Evolutionary conservation across 768 basidiomycete species (phyloP).

Genomic region (Suillus ampliporus): DNA sequence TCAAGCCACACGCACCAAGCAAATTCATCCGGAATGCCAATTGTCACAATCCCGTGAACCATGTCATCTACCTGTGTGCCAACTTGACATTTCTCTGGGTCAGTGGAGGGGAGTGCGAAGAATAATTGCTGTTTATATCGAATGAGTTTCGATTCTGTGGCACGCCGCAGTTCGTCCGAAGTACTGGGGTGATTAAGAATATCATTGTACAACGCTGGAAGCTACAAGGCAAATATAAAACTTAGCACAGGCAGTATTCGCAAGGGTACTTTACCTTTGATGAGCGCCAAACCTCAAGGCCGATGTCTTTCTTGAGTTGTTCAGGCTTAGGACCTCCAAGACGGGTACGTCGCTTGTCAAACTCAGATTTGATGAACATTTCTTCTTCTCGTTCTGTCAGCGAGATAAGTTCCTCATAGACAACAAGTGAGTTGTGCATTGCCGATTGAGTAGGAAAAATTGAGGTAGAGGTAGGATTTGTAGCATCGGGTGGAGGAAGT

Average conservation of each 20-base stretch:
- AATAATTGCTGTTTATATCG: constrained; percentile 66
- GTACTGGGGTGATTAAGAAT: constrained; percentile 84
- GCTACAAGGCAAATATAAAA: constrained; percentile 42
- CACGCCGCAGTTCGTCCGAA: constrained; percentile 77
- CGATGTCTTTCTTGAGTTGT: constrained; percentile 65
- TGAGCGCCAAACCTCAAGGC: constrained; percentile 61
- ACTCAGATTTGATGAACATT: constrained; percentile 61
- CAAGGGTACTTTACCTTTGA: constrained; percentile 56
- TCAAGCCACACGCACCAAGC: constrained; percentile 87
- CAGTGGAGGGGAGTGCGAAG: constrained; percentile 56
- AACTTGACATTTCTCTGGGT: constrained; percentile 50
- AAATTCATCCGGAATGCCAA: constrained; percentile 76
- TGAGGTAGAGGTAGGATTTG: constrained; percentile 69
- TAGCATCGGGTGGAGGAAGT: constrained; percentile 78
- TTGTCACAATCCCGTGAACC: constrained; percentile 74
- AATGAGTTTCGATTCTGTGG: constrained; percentile 78
- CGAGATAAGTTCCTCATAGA: constrained; percentile 72
- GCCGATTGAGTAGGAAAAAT: constrained; percentile 62
- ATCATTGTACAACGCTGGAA: constrained; percentile 77
- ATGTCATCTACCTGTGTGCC: constrained; percentile 73
- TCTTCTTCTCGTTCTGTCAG: constrained; percentile 71
- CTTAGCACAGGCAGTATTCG: neutral
- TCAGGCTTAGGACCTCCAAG: constrained; percentile 70
- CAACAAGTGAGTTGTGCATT: constrained; percentile 70
- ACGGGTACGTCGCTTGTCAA: constrained; percentile 78